These are phyloP conservation scores for Jaapia argillacea DNA, from an alignment of 768 basidiomycete genomes.

Conservation along the genomic window DNA sequence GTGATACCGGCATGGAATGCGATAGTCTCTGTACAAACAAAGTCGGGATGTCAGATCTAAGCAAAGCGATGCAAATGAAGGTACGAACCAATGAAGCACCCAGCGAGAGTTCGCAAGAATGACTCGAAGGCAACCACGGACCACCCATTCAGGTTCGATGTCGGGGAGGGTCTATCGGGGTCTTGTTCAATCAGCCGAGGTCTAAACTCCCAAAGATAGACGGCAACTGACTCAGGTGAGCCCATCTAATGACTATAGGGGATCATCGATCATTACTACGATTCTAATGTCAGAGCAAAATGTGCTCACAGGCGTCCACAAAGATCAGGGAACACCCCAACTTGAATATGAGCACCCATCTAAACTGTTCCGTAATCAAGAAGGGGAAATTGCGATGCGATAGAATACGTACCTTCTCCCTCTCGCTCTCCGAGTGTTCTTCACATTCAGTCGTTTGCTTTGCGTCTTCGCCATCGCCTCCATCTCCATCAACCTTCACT, in stretches of 20 bases:
- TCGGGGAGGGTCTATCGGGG: constrained; percentile 6
- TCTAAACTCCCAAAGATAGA: neutral
- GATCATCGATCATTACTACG: too few species aligned
- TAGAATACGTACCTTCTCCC: neutral
- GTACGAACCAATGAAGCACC: constrained; percentile 49
- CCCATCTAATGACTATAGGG: constrained; percentile 65
- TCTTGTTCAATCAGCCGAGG: neutral
- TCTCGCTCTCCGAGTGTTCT: neutral
- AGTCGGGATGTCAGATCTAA: constrained; percentile 5
- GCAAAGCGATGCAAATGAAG: neutral
- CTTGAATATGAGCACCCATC: constrained; percentile 49
- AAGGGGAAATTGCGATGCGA: constrained; percentile 2
- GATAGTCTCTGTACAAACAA: constrained; percentile 57
- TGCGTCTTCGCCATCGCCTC: too few species aligned
- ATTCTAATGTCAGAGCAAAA: neutral
- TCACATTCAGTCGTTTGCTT: too few species aligned
- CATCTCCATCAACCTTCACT: too few species aligned
- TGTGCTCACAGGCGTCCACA: constrained; percentile 64
- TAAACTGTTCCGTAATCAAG: constrained; percentile 26
- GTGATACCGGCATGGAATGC: constrained; percentile 67
- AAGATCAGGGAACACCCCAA: constrained; percentile 50
- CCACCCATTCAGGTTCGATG: constrained; percentile 28
- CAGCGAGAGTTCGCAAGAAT: constrained; percentile 52
- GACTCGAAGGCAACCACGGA: constrained; percentile 35
- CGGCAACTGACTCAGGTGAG: constrained; percentile 43